Base-by-base conservation (phyloP, 495 filamentous ascomycete genomes). In the Neurospora sp. region DNA sequence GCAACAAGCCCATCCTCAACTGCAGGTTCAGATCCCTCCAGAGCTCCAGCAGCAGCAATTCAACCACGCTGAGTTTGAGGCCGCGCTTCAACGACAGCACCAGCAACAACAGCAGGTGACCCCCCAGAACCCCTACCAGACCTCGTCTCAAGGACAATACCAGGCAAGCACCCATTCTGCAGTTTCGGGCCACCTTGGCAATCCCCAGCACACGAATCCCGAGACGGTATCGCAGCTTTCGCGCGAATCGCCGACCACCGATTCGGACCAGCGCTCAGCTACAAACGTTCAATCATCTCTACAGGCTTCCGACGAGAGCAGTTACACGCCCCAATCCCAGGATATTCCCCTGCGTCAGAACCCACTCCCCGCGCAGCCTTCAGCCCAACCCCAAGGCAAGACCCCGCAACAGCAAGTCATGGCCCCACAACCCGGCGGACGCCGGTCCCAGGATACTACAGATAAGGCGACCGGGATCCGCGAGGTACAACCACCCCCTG, bases 161-260 rank as follows among this genome's bases (percentile, higher is more conserved):
- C 84, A 81, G 73, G 73, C 74, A 71, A 80, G 76, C 69, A 77
- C 69, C 71, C 79, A 76, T 59, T 76, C 74, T 3, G 41, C 74
- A 14, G 81, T 81, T 69, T 72, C 76, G 27, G 76, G 79, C 6
- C 83, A 85, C 71, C 81, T 84, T 66, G 78, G 77, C 75, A 83
- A 77, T 69, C 77, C 81, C 53, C 82, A 84, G 71, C 81, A 78
- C n/a, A 83, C 85, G 20, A 87, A 87, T 73, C 80, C 85, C 18
- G 84, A 88, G 75, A 81, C 86, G 68, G 72, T 88, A 73, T 85
- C 88, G 46, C 89, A 91, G 79, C 81, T 89, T 73, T 91, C 90
- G 77, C 87, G 86, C 81, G 89, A 91, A 70, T 88, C 87, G 68
- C 83, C 85, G 44, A 77, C 81, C 16, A 84, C 80, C 35, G 86